Base-by-base conservation (phyloP, 2,329 filamentous ascomycete species). In the Myriosclerotinia duriaeana region DNA sequence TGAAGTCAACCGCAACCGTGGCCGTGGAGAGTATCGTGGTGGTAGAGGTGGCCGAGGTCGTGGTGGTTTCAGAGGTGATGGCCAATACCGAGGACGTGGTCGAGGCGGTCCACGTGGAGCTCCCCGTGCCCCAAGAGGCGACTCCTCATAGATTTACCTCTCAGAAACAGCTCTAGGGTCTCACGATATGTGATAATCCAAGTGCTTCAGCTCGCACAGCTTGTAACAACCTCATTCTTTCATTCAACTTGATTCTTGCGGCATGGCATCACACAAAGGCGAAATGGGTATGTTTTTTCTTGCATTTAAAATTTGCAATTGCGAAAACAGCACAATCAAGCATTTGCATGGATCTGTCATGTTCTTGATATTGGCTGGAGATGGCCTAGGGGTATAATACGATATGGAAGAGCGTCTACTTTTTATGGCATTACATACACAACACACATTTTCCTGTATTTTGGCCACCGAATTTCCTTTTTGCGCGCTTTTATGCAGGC, bases 1-100 rank as follows among this genome's bases (percentile, higher is more conserved):
- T 68, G 86, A 89, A 74, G 89, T 92, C 14, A 85, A 85, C 73
- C 79, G 80, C 53, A 80, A 83, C 59, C 80, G 85, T 66, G 83
- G 84, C 40, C 80, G 85, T 68, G 80, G 80, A 62, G 80, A 67
- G 36, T 73, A 71, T 67, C 72, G 76, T 73, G 82, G 76, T 73
- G 82, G 83, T 66, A 58, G 68, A 36, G 78, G 78, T 64, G 82
- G 82, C 66, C 71, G 76, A 72, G 82, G 83, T 52, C 80, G 81
- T 64, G 79, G 79, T 42, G 74, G 74, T 14, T 71, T 71, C 66
- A 74, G 76, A 63, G 74, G 77, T 30, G 76, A 76, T 64, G 77
- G 67, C 14, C 34, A 82, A 48, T 78, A 78, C 68, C 71, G 80
- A 61, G 73, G 75, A 68, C 70, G 75, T 64, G 72, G 69, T 42